phyloP scores from a whole-genome alignment of 2,329 filamentous ascomycete species.

The Ascomycota sp. region DNA sequence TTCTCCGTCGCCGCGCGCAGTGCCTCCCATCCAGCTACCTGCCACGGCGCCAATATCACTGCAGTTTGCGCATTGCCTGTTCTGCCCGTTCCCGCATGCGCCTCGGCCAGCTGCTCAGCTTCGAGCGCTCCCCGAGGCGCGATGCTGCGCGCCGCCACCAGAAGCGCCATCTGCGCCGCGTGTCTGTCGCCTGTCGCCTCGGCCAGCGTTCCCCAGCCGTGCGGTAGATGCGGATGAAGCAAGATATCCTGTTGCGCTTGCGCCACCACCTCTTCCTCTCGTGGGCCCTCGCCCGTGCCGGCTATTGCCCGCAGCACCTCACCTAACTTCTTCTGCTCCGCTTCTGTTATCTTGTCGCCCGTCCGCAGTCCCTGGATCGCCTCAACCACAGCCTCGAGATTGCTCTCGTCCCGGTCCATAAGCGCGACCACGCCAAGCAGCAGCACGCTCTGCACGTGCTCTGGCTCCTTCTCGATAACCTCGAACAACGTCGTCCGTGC shows the following conservation, averaged over 20 bases:
- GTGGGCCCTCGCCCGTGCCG: slow-evolving; percentile 27
- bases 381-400: slow-evolving; percentile 57
- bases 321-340: slow-evolving; percentile 49
- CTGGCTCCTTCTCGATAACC: slow-evolving; percentile 51
- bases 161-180: slow-evolving; percentile 56
- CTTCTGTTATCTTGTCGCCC: slow-evolving; percentile 37
- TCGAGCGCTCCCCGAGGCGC: slow-evolving; percentile 51
- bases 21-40: slow-evolving; percentile 39
- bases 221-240: slow-evolving; percentile 57
- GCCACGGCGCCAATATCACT: slow-evolving; percentile 69
- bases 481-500: slow-evolving; percentile 66
- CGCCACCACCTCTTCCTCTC: slow-evolving; percentile 28
- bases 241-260: slow-evolving; percentile 62
- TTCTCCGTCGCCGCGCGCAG: slow-evolving; percentile 17
- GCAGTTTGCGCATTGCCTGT: slow-evolving; percentile 57
- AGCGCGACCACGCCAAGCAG: slow-evolving; percentile 71
- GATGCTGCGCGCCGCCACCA: slow-evolving; percentile 54
- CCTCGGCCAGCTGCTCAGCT: slow-evolving; percentile 47
- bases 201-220: slow-evolving; percentile 63
- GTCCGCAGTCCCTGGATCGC: slow-evolving; percentile 58
- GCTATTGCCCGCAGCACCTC: slow-evolving; percentile 60
- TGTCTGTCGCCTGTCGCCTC: slow-evolving; percentile 32
- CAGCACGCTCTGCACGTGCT: slow-evolving; percentile 61
- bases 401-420: slow-evolving; percentile 60
- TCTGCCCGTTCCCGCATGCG: slow-evolving; percentile 54